Base-by-base conservation (phyloP, 176 grass and related monocot genomes). In the Carex parvula region DNA sequence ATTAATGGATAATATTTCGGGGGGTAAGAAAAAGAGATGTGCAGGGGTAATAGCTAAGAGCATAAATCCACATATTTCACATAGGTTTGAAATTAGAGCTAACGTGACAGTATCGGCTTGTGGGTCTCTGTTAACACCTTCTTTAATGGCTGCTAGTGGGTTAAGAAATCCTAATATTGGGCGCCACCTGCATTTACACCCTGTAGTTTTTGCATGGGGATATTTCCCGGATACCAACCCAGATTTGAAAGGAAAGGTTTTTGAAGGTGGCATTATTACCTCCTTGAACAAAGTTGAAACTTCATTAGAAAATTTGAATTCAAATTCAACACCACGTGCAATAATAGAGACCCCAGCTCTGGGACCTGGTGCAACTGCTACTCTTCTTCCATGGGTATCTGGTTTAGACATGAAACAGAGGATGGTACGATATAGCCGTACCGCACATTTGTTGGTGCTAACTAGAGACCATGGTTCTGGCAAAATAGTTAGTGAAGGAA, bases 261-360 rank as follows among this genome's bases (percentile, higher is more conserved):
- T 89, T 85, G 88, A 95, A 88, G 95, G 95, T 50, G 92, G 92
- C 81, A 95, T 98, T 82, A 98, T 98, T 86, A 98, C 95, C 37
- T 93, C 92, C 1, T 24, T 95, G 48, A 89, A 95, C 91, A 98
- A 93, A 87, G 89, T 90, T 85, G 83, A 87, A 85, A 60, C 57
- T 5, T 39, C 73, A 30, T 24, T 73, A 59, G 30, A 24, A 44
- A 77, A 64, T 60, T 83, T 80, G 76, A 67, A 74, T 53, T 84
- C 80, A 17, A 64, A 84, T 62, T 64, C 85, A 1, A 44, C 29
- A 13, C 33, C 35, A 39, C 56, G 85, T 5, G 84, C 83, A 26
- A 91, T 98, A 80, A 84, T 98, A 44, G 91, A 98, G 85, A 81
- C 95, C 8, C 88, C 92, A 9, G 61, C 83, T 29, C 6, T 98